phyloP scores from a whole-genome alignment of 768 basidiomycete species.

The Lactarius evosmus region DNA sequence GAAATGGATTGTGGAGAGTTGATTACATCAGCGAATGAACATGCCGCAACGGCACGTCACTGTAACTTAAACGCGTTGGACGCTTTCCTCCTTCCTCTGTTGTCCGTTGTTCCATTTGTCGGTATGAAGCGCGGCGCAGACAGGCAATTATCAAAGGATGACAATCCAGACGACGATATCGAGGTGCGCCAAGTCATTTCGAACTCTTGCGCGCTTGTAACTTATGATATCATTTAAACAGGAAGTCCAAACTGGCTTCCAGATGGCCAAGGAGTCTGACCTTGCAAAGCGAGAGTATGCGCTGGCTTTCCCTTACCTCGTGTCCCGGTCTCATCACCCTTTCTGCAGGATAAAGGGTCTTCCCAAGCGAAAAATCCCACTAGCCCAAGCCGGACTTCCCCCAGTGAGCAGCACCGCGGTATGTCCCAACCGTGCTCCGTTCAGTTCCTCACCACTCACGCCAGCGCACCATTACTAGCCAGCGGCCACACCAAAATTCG shows the following conservation, averaged over 20 bases:
- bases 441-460: constrained; percentile 21
- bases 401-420: constrained; percentile 32
- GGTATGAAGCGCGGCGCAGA: constrained; percentile 76
- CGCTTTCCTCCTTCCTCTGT: not conserved
- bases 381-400: constrained; percentile 27
- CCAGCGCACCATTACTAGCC: not conserved
- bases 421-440: constrained; percentile 26
- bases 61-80: constrained; percentile 1
- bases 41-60: constrained; percentile 12
- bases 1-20: not conserved
- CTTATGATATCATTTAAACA: constrained; percentile 28
- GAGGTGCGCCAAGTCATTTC: constrained; percentile 29
- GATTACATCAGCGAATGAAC: constrained; percentile 14
- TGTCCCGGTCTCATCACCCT: not conserved
- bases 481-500: constrained; percentile 44
- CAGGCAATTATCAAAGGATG: constrained; percentile 61
- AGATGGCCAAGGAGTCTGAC: constrained; percentile 56
- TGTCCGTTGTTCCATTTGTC: constrained; percentile 15
- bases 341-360: constrained; percentile 57
- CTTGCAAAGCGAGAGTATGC: constrained; percentile 59
- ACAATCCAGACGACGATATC: constrained; percentile 40
- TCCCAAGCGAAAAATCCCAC: constrained; percentile 46
- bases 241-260: constrained; percentile 49
- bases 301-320: not conserved
- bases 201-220: constrained; percentile 5